Percentiles rank a stretch among this genome's conserved stretches.
These are phyloP conservation scores for Centrapalus pauciflorus DNA, from an alignment of 129 eudicot genomes.

Conservation along the genomic window DNA sequence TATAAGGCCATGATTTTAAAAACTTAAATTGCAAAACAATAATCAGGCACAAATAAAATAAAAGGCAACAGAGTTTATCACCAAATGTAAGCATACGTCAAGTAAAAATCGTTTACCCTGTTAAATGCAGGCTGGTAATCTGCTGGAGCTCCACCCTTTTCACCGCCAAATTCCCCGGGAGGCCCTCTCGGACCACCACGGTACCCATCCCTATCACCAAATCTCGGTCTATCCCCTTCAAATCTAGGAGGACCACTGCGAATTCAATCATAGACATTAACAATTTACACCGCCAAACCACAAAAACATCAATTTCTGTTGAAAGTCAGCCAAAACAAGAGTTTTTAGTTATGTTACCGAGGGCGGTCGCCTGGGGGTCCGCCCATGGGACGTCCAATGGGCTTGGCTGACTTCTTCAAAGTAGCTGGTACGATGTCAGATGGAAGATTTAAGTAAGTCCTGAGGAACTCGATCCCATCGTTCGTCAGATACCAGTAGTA, in stretches of 20 bases:
- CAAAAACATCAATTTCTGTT: background rate
- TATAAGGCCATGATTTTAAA: too few relatives aligned
- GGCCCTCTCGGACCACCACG: conserved; percentile 90
- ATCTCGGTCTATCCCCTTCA: conserved; percentile 83
- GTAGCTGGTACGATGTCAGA: conserved; percentile 95
- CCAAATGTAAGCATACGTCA: background rate
- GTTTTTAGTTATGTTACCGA: conserved; percentile 29
- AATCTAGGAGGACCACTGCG: conserved; percentile 88
- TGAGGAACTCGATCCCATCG: conserved; percentile 91
- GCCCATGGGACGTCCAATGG: conserved; percentile 87
- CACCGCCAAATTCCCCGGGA: conserved; percentile 81
- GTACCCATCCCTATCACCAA: conserved; percentile 89
- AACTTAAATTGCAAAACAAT: background rate
- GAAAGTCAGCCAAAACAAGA: background rate
- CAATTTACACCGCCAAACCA: background rate
- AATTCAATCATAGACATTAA: background rate
- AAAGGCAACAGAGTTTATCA: background rate
- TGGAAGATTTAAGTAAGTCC: conserved; percentile 91
- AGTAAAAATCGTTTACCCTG: conserved; percentile 45
- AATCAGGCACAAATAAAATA: background rate
- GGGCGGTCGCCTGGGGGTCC: conserved; percentile 91
- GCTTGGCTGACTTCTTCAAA: conserved; percentile 87
- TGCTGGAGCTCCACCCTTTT: conserved; percentile 98
- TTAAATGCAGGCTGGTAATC: conserved; percentile 86
- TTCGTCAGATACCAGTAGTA: conserved; percentile 94